Conservation (phyloP, 805 yeast species). For the Suhomyces pyralidae region DNA sequence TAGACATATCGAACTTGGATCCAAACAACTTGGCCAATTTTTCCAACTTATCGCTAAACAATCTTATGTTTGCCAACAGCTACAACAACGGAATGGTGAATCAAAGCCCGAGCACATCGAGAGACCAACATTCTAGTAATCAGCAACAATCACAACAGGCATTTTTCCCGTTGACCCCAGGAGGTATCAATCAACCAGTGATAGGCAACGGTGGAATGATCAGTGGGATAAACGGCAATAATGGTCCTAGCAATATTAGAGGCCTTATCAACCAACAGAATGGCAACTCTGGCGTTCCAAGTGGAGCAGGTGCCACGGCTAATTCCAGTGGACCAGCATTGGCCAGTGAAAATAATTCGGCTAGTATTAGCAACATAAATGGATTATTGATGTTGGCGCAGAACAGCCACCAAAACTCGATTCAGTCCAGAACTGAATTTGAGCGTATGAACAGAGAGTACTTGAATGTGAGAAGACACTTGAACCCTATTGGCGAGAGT, state of each 20-base stretch:
- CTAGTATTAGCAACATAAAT: constrained; percentile 19
- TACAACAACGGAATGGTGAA: constrained; percentile 15
- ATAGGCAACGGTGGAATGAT: background rate
- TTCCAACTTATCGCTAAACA: constrained; percentile 38
- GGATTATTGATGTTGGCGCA: constrained; percentile 29
- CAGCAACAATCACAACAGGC: constrained; percentile 2
- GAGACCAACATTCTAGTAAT: constrained; percentile 8
- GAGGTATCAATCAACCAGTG: constrained; percentile 4
- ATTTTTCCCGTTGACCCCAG: constrained; percentile 9
- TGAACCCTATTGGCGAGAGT: constrained; percentile 67
- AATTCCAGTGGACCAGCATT: background rate
- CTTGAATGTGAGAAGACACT: constrained; percentile 61
- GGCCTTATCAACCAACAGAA: background rate
- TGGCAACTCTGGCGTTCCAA: background rate
- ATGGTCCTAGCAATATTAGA: background rate
- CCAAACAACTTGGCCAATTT: constrained; percentile 30
- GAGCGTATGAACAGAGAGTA: constrained; percentile 77
- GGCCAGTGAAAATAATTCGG: constrained; percentile 2
- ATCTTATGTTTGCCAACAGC: constrained; percentile 35
- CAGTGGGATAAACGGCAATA: background rate
- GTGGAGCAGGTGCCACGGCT: background rate
- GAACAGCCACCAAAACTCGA: constrained; percentile 41
- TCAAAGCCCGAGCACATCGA: constrained; percentile 15
- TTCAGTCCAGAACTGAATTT: constrained; percentile 68
- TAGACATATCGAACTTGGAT: constrained; percentile 49